Percentiles rank a stretch among this genome's conserved stretches.
Evolutionary conservation across 2,329 filamentous ascomycete species (phyloP).

Genomic region (Sodiomyces alkalinus): DNA sequence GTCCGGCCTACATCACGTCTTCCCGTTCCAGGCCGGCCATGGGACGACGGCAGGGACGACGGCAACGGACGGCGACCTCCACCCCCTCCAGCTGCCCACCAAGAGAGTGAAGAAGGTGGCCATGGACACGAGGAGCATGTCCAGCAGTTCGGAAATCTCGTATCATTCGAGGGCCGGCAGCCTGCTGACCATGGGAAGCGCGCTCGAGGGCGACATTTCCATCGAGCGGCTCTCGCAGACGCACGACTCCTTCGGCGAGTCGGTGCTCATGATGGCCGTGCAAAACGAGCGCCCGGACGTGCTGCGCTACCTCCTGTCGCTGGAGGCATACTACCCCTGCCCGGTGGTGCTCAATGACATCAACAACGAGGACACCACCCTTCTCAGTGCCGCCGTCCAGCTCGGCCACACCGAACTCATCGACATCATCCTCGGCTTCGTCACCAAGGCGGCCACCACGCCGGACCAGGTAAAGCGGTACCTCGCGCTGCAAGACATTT

Average conservation of each 20-base stretch:
- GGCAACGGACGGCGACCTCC: conserved; percentile 18
- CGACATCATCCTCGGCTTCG: conserved; percentile 56
- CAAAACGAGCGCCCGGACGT: conserved; percentile 55
- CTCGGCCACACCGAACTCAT: conserved; percentile 62
- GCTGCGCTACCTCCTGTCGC: conserved; percentile 64
- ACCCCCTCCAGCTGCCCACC: conserved; percentile 18
- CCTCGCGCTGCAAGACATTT: conserved; percentile 59
- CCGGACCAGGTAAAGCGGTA: conserved; percentile 45
- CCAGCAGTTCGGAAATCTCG: conserved; percentile 71
- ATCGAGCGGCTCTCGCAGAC: conserved; percentile 65
- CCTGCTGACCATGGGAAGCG: conserved; percentile 56
- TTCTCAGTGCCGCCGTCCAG: conserved; percentile 84
- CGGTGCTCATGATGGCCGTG: conserved; percentile 75
- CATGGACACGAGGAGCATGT: conserved; percentile 80
- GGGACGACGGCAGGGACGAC: no score
- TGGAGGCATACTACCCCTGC: conserved; percentile 61
- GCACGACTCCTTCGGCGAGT: conserved; percentile 58
- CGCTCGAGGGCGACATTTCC: conserved; percentile 73
- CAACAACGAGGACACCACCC: conserved; percentile 78
- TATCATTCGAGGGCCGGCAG: conserved; percentile 69
- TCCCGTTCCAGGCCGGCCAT: conserved; percentile 55
- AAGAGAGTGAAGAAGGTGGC: conserved; percentile 65
- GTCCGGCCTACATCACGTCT: conserved; percentile 64
- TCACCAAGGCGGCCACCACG: conserved; percentile 42
- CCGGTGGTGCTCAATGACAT: conserved; percentile 63